Conservation (phyloP, 2,329 filamentous ascomycete species). For the Fonsecaea nubica region DNA sequence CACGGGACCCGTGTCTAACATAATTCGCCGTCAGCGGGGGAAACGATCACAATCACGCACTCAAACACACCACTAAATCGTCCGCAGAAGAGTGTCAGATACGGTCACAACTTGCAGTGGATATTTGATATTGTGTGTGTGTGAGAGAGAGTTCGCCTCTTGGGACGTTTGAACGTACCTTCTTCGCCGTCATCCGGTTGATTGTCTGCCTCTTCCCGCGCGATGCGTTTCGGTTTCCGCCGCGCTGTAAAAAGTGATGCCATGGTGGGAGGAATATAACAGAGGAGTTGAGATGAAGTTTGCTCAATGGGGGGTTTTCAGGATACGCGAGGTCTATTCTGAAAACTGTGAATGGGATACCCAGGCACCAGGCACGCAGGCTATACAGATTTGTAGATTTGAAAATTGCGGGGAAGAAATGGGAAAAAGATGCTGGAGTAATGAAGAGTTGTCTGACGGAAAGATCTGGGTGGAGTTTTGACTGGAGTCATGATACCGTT, state of each 20-base stretch:
- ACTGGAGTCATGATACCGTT: neutral
- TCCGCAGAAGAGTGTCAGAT: slow-evolving; percentile 22
- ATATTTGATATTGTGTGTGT: neutral
- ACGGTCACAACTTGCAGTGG: slow-evolving; percentile 10
- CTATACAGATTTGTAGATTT: neutral
- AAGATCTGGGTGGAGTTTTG: neutral
- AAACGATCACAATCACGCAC: slow-evolving; percentile 12
- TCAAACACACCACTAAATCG: slow-evolving; percentile 7
- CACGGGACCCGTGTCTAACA: slow-evolving; percentile 53
- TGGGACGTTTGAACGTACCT: slow-evolving; percentile 49
- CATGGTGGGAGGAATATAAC: slow-evolving; percentile 57
- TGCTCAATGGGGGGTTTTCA: too few relatives aligned
- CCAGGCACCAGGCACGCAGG: too few relatives aligned
- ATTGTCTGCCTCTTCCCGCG: slow-evolving; percentile 75
- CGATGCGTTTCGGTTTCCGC: slow-evolving; percentile 60
- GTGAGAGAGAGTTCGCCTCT: too few relatives aligned
- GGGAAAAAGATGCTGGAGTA: neutral
- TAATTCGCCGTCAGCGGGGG: slow-evolving; percentile 43
- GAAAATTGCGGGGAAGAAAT: neutral
- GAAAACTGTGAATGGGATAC: neutral
- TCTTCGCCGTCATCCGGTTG: slow-evolving; percentile 62
- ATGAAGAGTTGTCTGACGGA: neutral
- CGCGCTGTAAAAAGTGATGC: slow-evolving; percentile 62
- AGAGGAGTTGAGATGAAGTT: too few relatives aligned
- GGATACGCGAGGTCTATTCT: neutral